Evolutionary conservation across 2,329 filamentous ascomycete species (phyloP).

Genomic region (Fusarium illudens): DNA sequence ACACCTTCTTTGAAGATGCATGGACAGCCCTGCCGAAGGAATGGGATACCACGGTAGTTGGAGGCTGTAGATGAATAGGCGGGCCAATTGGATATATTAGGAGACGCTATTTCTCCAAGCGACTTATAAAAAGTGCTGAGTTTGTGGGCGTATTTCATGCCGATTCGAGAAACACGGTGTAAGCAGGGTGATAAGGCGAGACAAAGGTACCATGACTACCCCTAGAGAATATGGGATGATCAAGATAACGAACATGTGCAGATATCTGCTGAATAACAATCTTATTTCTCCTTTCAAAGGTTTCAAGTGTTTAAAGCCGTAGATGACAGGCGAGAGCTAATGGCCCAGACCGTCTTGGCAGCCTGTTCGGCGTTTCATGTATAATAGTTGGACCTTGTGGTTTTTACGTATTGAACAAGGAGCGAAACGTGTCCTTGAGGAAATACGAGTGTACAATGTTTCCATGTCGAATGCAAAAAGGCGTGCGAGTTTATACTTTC

Average conservation of each 20-base stretch:
- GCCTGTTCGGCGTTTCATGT: neutral
- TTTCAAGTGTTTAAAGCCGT: neutral
- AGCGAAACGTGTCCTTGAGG: neutral
- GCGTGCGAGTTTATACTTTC: neutral
- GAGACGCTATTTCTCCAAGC: neutral
- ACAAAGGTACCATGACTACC: neutral
- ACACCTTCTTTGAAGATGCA: neutral
- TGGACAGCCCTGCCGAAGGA: neutral
- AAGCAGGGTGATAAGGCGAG: neutral
- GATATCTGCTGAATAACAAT: neutral
- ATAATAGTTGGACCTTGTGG: neutral
- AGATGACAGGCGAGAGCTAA: neutral
- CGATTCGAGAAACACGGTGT: neutral
- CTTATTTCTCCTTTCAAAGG: no score
- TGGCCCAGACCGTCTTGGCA: neutral
- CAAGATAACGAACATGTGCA: neutral
- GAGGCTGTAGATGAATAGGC: neutral
- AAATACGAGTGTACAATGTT: neutral
- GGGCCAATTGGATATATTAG: neutral
- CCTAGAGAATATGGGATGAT: neutral
- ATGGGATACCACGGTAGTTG: neutral
- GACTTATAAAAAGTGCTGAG: neutral
- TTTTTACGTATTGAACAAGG: neutral
- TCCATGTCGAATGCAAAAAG: neutral
- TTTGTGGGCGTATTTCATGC: neutral